A percentile compares a stretch with the other conserved stretches of the same genome.
Conservation (phyloP, 164 flowering plant genomes). For the Umbellularia californica region DNA sequence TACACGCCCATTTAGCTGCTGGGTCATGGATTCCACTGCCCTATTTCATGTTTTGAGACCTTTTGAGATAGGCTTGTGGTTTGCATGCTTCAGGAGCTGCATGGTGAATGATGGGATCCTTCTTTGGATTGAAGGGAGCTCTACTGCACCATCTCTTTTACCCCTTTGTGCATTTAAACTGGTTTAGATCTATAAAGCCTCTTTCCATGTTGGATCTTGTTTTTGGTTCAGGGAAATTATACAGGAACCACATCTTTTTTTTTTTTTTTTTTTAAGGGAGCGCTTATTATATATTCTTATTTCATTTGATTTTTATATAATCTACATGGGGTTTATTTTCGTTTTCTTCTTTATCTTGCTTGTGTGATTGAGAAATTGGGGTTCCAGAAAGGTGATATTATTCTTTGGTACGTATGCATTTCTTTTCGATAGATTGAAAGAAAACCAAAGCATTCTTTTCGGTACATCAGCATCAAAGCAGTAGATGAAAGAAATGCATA, state of each 20-base stretch:
- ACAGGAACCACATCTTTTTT: background rate
- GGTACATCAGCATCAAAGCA: too few relatives aligned
- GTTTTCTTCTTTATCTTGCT: too few relatives aligned
- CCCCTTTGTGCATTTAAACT: background rate
- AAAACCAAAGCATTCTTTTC: too few relatives aligned
- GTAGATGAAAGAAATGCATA: too few relatives aligned
- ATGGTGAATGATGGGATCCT: conserved; percentile 20
- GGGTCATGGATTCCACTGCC: conserved; percentile 27
- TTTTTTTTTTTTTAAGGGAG: background rate
- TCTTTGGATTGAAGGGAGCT: conserved; percentile 47
- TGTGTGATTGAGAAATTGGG: too few relatives aligned
- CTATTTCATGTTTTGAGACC: conserved; percentile 8
- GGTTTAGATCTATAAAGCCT: background rate
- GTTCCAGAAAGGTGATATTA: too few relatives aligned
- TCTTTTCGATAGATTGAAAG: too few relatives aligned
- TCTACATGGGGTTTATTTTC: too few relatives aligned
- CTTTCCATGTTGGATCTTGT: background rate
- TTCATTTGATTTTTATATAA: too few relatives aligned
- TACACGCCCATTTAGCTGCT: conserved; percentile 25
- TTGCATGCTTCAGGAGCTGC: conserved; percentile 35
- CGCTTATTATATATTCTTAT: background rate
- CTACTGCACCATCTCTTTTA: conserved; percentile 12
- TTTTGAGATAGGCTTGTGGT: conserved; percentile 28
- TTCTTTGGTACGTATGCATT: too few relatives aligned
- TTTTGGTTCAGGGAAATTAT: background rate